Evolutionary conservation across 192 early-diverging fungal species (phyloP).

Genomic region (Funneliformis mosseae): DNA sequence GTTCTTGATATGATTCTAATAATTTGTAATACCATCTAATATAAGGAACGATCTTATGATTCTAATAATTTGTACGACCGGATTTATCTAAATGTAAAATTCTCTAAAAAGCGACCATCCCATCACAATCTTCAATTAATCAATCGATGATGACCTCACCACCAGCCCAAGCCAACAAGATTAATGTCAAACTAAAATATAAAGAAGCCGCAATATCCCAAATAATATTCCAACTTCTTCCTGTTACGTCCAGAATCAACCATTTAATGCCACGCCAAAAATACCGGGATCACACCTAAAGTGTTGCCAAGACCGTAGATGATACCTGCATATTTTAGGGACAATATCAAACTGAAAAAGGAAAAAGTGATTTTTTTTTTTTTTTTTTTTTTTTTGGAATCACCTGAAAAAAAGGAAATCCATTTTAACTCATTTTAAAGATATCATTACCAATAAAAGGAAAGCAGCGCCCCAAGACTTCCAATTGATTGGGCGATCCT

Average conservation of each 20-base stretch:
- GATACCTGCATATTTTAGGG: conserved; percentile 43
- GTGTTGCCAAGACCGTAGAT: conserved; percentile 46
- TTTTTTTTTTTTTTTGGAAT: neutral
- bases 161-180: conserved; percentile 8
- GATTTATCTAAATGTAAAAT: no score
- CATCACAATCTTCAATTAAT: no score
- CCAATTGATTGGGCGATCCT: conserved; percentile 36
- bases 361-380: neutral
- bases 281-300: conserved; percentile 40
- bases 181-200: conserved; percentile 33
- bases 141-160: conserved; percentile 9
- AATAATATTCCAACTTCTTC: conserved; percentile 36
- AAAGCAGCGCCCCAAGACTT: conserved; percentile 34
- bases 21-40: no score
- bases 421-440: no score
- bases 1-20: no score
- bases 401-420: no score
- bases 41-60: no score
- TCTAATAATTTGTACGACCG: no score
- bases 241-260: conserved; percentile 37
- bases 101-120: no score
- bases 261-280: conserved; percentile 38
- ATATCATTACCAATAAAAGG: conserved; percentile 36
- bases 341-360: conserved; percentile 38
- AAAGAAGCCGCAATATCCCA: conserved; percentile 33